Percentiles rank a stretch among this genome's conserved stretches.
Evolutionary conservation across 257 asterid genomes (phyloP).

Genomic region (Rhazya stricta): DNA sequence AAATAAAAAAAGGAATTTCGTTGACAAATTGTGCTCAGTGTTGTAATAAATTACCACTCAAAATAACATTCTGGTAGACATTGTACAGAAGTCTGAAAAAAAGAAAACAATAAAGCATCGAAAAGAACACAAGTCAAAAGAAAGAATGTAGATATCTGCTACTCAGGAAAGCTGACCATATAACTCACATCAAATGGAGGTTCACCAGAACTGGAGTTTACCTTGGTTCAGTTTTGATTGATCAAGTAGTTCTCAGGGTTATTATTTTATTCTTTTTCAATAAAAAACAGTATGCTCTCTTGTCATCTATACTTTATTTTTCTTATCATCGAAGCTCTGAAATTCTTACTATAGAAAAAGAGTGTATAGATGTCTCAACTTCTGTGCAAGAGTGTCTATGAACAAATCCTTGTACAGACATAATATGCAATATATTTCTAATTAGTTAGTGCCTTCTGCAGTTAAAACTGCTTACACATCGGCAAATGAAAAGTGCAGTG

Average conservation of each 20-base stretch:
- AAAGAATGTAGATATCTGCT: neutral
- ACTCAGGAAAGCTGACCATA: neutral
- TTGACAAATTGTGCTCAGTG: neutral
- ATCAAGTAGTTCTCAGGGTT: neutral
- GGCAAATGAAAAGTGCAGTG: constrained; percentile 2
- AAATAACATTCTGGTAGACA: neutral
- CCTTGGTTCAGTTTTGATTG: neutral
- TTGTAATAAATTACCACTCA: neutral
- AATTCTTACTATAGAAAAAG: neutral
- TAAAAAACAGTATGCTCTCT: neutral
- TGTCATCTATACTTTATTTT: neutral
- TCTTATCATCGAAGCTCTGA: neutral
- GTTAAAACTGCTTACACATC: neutral
- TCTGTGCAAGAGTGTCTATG: too few relatives aligned
- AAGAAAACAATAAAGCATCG: neutral
- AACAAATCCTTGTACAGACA: neutral
- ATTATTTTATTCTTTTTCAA: neutral
- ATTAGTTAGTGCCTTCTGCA: neutral
- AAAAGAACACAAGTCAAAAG: neutral
- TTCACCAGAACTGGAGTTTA: neutral
- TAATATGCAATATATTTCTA: neutral
- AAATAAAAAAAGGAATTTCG: neutral
- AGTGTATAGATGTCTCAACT: neutral
- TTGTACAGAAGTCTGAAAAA: neutral
- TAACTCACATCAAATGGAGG: neutral